Base-by-base conservation (phyloP, 352 stramenopile genomes). In the Phytophthora meadii region DNA sequence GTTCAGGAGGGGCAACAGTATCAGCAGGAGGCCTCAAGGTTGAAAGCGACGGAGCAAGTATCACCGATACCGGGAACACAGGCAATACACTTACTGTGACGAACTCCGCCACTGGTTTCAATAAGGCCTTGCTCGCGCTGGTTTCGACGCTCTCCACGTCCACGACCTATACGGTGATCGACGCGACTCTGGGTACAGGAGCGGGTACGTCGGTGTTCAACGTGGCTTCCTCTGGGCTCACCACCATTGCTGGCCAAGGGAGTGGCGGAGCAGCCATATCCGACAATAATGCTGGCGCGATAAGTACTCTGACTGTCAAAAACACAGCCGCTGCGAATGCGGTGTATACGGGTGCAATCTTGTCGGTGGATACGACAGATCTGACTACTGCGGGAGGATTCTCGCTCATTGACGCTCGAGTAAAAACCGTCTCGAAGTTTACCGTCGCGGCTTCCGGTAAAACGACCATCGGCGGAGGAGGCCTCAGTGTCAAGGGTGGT, bases 41-140 rank as follows among this genome's bases (percentile, higher is more conserved):
- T 40, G 10, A n/a, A 6, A n/a, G 10, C 34, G 12, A 40, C 9
- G 39, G 39, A 45, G 39, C 39, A 4, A 30, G 64, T 14, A 77
- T 75, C 10, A 75, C 30, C 14, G 59, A 58, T 5, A 70, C 70
- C 27, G 65, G 68, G 19, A 28, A 28, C 0, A 28, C 44, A 1
- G 42, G 59, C 24, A 25, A 42, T 1, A 52, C 37, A 8, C 56
- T 64, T 11, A 41, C 37, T 22, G 4, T 64, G 24, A n/a, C 15
- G 22, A 67, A 61, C 32, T 27, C 46, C 9, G 46, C n/a, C 15
- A 27, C 12, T 25, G 37, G 19, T 8, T 54, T 53, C 5, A 28
- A 3, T 7, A 12, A 25, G 9, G 22, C 60, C 11, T 34, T 68
- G 4, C 30, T 57, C 4, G 24, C 41, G 5, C 25, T 60, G 52